Conservation (phyloP, 371 early-diverging fungal genomes). For the Syncephalastrum sp. region DNA sequence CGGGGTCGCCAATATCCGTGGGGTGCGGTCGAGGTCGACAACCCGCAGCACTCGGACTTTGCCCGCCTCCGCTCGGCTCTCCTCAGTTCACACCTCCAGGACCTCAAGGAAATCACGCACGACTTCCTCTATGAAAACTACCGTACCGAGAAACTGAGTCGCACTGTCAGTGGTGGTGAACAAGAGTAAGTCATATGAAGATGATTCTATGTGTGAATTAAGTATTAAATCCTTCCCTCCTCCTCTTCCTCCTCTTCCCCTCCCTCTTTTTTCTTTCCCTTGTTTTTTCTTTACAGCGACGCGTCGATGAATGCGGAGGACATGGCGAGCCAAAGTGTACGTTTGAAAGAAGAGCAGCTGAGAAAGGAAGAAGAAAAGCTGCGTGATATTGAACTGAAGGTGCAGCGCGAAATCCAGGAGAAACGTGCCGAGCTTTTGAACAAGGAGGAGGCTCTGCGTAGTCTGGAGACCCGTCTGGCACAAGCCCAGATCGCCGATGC, state of each 20-base stretch:
- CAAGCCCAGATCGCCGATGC: slow-evolving; percentile 47
- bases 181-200: slow-evolving; percentile 30
- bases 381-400: slow-evolving; percentile 59
- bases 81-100: slow-evolving; percentile 91
- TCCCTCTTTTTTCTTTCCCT: background rate
- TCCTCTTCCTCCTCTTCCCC: background rate
- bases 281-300: slow-evolving; percentile 23
- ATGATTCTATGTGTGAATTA: background rate
- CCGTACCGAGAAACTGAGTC: slow-evolving; percentile 88
- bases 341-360: slow-evolving; percentile 62
- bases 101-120: slow-evolving; percentile 87
- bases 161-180: slow-evolving; percentile 54
- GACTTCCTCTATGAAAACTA: slow-evolving; percentile 88
- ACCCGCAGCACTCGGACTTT: slow-evolving; percentile 96
- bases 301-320: slow-evolving; percentile 50
- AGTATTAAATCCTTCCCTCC: background rate
- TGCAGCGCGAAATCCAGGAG: slow-evolving; percentile 59
- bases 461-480: slow-evolving; percentile 53
- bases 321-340: slow-evolving; percentile 48
- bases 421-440: slow-evolving; percentile 57
- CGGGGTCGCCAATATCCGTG: slow-evolving; percentile 98
- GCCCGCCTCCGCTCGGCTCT: slow-evolving; percentile 91
- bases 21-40: slow-evolving; percentile 97
- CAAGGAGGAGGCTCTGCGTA: slow-evolving; percentile 59
- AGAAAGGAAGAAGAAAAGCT: slow-evolving; percentile 65